A percentile compares a stretch with the other conserved stretches of the same genome.
These are phyloP conservation scores for Psilocybe cyanescens DNA, from an alignment of 768 basidiomycete genomes.

Conservation along the genomic window DNA sequence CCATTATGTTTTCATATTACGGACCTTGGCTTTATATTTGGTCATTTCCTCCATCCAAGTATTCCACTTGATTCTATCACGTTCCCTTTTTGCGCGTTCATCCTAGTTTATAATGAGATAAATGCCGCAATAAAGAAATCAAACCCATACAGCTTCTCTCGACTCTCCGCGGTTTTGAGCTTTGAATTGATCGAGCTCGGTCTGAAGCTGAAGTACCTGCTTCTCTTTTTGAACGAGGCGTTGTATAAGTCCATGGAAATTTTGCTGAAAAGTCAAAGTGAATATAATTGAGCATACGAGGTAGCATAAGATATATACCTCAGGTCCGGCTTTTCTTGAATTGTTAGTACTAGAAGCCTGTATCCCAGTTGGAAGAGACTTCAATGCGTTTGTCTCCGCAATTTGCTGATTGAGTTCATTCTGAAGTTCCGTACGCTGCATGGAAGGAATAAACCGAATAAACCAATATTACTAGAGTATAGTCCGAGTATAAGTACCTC, in stretches of 20 bases:
- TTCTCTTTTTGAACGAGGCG: slow-evolving; percentile 86
- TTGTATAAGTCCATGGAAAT: slow-evolving; percentile 75
- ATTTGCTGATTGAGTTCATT: slow-evolving; percentile 62
- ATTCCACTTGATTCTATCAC: slow-evolving; percentile 76
- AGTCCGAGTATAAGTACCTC: slow-evolving; percentile 49
- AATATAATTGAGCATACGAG: neutral
- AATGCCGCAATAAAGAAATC: neutral
- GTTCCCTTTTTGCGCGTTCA: slow-evolving; percentile 74
- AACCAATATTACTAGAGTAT: neutral
- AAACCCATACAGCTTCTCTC: slow-evolving; percentile 58
- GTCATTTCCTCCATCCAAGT: slow-evolving; percentile 75
- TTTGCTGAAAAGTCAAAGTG: slow-evolving; percentile 38
- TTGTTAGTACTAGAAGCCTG: slow-evolving; percentile 40
- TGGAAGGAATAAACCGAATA: neutral
- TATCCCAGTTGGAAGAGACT: slow-evolving; percentile 47
- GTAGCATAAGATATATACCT: slow-evolving; percentile 44
- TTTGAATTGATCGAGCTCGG: slow-evolving; percentile 68
- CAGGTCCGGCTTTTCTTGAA: slow-evolving; percentile 54
- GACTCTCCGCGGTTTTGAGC: slow-evolving; percentile 58
- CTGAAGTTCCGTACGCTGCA: slow-evolving; percentile 53
- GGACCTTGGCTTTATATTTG: slow-evolving; percentile 70
- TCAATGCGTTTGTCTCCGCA: slow-evolving; percentile 71
- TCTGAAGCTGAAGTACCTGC: slow-evolving; percentile 74
- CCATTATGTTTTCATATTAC: neutral
- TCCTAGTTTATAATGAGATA: slow-evolving; percentile 46